A percentile compares a stretch with the other conserved stretches of the same genome.
These are phyloP conservation scores for Lepidium campestre DNA, from an alignment of 441 rosid species.

Conservation along the genomic window DNA sequence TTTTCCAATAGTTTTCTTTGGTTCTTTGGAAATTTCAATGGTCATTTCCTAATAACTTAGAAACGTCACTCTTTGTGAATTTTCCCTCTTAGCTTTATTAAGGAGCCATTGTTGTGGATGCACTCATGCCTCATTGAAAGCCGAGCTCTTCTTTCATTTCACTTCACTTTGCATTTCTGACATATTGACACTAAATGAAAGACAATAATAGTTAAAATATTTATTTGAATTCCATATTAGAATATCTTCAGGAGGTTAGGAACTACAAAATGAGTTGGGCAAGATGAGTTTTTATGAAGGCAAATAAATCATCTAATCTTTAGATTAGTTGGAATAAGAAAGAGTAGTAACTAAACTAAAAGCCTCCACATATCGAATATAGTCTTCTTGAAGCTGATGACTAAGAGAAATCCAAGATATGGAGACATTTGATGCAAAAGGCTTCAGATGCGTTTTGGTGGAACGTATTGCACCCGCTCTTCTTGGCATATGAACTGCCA, in stretches of 20 bases:
- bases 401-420: background rate
- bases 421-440: slow-evolving; percentile 26
- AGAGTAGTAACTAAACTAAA: background rate
- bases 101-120: background rate
- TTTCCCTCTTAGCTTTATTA: slow-evolving; percentile 19
- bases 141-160: background rate
- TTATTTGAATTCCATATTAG: too few relatives aligned
- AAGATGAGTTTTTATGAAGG: background rate
- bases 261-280: slow-evolving; percentile 3
- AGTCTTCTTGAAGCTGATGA: background rate
- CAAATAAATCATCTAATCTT: background rate
- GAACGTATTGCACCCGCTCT: slow-evolving; percentile 58
- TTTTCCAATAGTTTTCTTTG: slow-evolving; percentile 1
- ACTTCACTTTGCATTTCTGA: background rate
- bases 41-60: slow-evolving; percentile 13
- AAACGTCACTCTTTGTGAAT: background rate
- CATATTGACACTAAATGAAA: background rate
- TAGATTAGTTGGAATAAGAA: background rate
- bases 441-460: slow-evolving; percentile 44
- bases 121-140: background rate
- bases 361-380: background rate
- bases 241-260: background rate
- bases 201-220: too few relatives aligned
- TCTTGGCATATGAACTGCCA: slow-evolving; percentile 79
- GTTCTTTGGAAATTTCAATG: slow-evolving; percentile 26